phyloP scores from a whole-genome alignment of 2,329 filamentous ascomycete genomes.

The Diaporthe humulicola region DNA sequence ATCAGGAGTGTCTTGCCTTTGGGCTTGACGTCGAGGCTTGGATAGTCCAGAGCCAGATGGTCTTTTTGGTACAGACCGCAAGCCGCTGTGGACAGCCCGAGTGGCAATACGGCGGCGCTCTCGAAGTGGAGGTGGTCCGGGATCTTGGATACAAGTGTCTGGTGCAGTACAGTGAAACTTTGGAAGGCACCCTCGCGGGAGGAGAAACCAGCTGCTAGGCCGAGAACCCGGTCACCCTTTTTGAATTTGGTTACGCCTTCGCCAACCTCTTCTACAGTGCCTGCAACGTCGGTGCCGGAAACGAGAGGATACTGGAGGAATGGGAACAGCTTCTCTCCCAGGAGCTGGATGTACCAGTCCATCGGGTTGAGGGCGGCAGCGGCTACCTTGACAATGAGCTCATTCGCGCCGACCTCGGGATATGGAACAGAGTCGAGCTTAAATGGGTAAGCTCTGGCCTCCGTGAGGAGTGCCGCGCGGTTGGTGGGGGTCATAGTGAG shows the following conservation, averaged over 20 bases:
- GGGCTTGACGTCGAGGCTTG: too few species aligned
- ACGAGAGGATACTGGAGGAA: background rate
- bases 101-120: too few species aligned
- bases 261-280: background rate
- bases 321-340: slow-evolving; percentile 44
- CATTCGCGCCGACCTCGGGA: slow-evolving; percentile 2
- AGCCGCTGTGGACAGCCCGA: too few species aligned
- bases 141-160: too few species aligned
- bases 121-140: too few species aligned
- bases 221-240: background rate
- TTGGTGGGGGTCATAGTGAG: too few species aligned
- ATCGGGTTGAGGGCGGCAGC: slow-evolving; percentile 49
- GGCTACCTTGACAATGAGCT: slow-evolving; percentile 47
- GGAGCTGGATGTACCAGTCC: slow-evolving; percentile 47
- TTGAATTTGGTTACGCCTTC: background rate
- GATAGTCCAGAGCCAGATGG: too few species aligned
- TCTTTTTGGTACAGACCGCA: too few species aligned
- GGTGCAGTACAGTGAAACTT: background rate
- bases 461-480: too few species aligned
- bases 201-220: slow-evolving; percentile 31
- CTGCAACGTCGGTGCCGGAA: background rate
- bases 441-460: too few species aligned
- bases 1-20: too few species aligned
- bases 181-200: slow-evolving; percentile 14
- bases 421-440: too few species aligned